Conservation (phyloP, 2,329 filamentous ascomycete genomes). For the Lithohypha guttulata region DNA sequence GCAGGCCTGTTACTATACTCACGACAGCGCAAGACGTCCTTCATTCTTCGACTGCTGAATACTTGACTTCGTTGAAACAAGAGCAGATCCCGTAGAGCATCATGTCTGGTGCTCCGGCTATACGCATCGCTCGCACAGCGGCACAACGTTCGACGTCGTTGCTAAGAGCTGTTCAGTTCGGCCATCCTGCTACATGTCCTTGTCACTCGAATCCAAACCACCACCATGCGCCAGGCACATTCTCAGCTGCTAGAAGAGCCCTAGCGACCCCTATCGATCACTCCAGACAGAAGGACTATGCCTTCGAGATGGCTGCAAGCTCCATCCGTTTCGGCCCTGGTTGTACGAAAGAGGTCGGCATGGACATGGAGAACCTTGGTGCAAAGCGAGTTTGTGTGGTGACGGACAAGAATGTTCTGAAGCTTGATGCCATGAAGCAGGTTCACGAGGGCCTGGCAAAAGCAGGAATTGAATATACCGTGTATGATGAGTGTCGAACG, state of each 20-base stretch:
- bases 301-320: conserved; percentile 96
- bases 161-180: conserved; percentile 81
- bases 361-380: conserved; percentile 91
- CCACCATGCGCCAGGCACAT: conserved; percentile 42
- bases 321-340: conserved; percentile 90
- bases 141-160: conserved; percentile 44
- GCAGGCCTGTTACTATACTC: too few relatives aligned
- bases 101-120: conserved; percentile 29
- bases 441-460: conserved; percentile 67
- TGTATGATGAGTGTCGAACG: conserved; percentile 70
- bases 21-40: too few relatives aligned
- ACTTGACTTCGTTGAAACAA: too few relatives aligned
- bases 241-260: conserved; percentile 47
- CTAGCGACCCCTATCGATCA: conserved; percentile 68
- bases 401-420: conserved; percentile 71
- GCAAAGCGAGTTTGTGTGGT: conserved; percentile 82
- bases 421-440: conserved; percentile 80
- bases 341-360: conserved; percentile 88
- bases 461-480: conserved; percentile 68
- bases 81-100: too few relatives aligned
- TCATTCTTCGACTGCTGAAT: too few relatives aligned
- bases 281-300: conserved; percentile 79
- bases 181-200: conserved; percentile 76
- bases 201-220: conserved; percentile 84
- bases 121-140: conserved; percentile 37